Evolutionary conservation across 306 rosid species (phyloP).

Genomic region (Cicer bijugum): DNA sequence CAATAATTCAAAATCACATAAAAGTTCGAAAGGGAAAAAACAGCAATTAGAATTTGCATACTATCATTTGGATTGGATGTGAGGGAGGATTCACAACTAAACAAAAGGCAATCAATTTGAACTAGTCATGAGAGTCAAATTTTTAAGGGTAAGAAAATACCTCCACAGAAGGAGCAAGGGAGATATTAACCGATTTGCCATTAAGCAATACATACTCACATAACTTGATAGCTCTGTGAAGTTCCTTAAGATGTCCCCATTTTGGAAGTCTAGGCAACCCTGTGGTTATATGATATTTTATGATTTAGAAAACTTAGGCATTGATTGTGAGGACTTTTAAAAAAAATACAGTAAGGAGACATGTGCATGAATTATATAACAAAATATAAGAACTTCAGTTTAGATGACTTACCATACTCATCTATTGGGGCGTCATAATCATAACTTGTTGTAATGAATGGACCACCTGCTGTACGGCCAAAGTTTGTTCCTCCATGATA

Average conservation of each 20-base stretch:
- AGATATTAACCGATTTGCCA: slow-evolving; percentile 57
- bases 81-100: slow-evolving; percentile 5
- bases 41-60: slow-evolving; percentile 4
- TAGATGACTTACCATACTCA: slow-evolving; percentile 75
- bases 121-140: slow-evolving; percentile 27
- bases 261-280: slow-evolving; percentile 92
- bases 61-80: slow-evolving; percentile 28
- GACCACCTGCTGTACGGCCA: slow-evolving; percentile 97
- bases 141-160: slow-evolving; percentile 51
- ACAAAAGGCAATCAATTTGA: slow-evolving; percentile 27
- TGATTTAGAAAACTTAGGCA: slow-evolving; percentile 34
- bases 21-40: slow-evolving; percentile 13
- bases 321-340: slow-evolving; percentile 1
- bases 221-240: slow-evolving; percentile 82
- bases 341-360: neutral
- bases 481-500: slow-evolving; percentile 98
- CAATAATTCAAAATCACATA: slow-evolving; percentile 6
- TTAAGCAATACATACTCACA: slow-evolving; percentile 70
- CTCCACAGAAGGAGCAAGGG: slow-evolving; percentile 82
- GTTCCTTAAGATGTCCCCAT: slow-evolving; percentile 97
- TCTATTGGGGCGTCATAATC: slow-evolving; percentile 97
- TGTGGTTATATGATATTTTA: slow-evolving; percentile 39
- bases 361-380: neutral
- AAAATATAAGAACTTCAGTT: slow-evolving; percentile 30
- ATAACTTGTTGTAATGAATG: slow-evolving; percentile 95